Conservation (phyloP, 768 basidiomycete genomes). For the Austroboletus festivus region DNA sequence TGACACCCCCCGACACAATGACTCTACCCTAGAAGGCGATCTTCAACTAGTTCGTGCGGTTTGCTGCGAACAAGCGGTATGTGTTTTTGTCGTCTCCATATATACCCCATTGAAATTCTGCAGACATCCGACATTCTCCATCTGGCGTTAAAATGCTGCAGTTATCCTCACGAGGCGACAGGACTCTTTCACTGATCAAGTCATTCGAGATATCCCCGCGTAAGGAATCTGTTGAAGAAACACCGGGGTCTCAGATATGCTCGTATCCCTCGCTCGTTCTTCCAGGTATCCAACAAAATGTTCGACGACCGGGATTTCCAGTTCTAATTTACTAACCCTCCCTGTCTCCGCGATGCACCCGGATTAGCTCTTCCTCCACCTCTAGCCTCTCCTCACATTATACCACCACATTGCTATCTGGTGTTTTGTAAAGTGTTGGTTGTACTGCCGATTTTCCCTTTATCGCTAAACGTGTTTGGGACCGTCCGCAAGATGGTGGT, state of each 20-base stretch:
- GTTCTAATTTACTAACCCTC: conserved; percentile 16
- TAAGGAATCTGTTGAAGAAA: too few species aligned
- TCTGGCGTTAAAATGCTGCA: too few species aligned
- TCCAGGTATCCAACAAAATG: conserved; percentile 6
- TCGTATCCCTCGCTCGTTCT: conserved; percentile 20
- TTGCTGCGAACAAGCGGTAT: too few species aligned
- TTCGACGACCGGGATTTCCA: conserved; percentile 12
- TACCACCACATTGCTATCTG: conserved; percentile 17
- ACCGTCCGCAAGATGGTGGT: neutral
- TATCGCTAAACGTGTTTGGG: neutral
- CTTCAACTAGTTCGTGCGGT: too few species aligned
- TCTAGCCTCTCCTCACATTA: conserved; percentile 8
- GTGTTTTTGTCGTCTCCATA: too few species aligned
- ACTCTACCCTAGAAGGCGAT: too few species aligned
- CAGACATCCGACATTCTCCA: too few species aligned
- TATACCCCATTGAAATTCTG: too few species aligned
- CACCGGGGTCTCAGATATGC: conserved; percentile 29
- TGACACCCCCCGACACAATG: too few species aligned
- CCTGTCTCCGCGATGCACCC: conserved; percentile 12
- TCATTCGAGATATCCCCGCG: too few species aligned
- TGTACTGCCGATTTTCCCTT: neutral
- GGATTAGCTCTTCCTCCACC: neutral
- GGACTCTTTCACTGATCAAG: too few species aligned
- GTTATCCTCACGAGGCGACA: too few species aligned
- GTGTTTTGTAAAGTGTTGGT: neutral